Evolutionary conservation across 208 protist species (phyloP).

Genomic region (Crithidia acanthocephali): DNA sequence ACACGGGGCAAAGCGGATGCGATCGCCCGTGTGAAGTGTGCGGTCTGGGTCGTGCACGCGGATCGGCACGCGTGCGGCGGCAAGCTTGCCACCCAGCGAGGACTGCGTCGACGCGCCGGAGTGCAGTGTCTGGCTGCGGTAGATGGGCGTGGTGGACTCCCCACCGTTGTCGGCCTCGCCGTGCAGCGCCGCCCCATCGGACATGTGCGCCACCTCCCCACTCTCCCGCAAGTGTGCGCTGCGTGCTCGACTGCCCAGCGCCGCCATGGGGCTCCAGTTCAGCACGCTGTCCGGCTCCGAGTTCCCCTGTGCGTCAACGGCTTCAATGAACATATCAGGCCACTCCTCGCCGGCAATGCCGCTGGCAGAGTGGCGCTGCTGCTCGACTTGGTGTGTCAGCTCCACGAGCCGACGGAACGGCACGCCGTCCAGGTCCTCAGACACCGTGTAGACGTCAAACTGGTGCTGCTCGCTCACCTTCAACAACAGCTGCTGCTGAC

Average conservation of each 20-base stretch:
- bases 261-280: constrained; percentile 31
- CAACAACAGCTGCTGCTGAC: constrained; percentile 7
- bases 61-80: not conserved
- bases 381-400: constrained; percentile 9
- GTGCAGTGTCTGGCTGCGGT: constrained; percentile 7
- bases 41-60: constrained; percentile 31
- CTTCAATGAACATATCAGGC: constrained; percentile 20
- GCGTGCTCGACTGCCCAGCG: not conserved
- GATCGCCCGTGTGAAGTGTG: constrained; percentile 43
- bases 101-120: not conserved
- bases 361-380: not conserved
- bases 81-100: not conserved
- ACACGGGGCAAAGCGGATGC: constrained; percentile 34
- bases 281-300: constrained; percentile 32
- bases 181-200: not conserved
- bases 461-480: constrained; percentile 17
- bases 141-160: not conserved
- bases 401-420: constrained; percentile 37
- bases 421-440: constrained; percentile 37
- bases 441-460: constrained; percentile 48
- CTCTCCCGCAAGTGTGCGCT: not conserved
- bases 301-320: constrained; percentile 27
- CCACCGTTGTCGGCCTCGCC: constrained; percentile 9
- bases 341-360: not conserved
- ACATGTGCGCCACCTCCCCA: not conserved